Conservation (phyloP, 352 stramenopile species). For the Phytophthora cryptogea region DNA sequence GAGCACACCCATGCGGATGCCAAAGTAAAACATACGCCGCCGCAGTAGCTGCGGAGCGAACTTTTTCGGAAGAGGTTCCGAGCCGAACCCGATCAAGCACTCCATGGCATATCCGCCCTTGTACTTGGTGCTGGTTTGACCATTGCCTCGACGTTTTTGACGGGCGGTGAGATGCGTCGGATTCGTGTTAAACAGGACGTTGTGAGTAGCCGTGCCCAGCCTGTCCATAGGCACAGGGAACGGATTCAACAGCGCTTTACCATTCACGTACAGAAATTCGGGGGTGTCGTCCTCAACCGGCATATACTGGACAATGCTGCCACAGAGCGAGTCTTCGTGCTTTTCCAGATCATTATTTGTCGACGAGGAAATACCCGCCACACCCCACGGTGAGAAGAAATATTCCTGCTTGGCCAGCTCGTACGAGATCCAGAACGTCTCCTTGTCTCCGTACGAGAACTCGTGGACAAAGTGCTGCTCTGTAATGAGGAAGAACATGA, state of each 20-base stretch:
- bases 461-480: constrained; percentile 41
- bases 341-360: constrained; percentile 37
- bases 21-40: constrained; percentile 49
- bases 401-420: constrained; percentile 45
- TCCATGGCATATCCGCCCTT: constrained; percentile 37
- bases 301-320: constrained; percentile 48
- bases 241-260: constrained; percentile 52
- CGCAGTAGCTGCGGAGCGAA: constrained; percentile 43
- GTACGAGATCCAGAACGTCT: constrained; percentile 49
- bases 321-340: constrained; percentile 43
- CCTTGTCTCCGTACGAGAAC: constrained; percentile 49
- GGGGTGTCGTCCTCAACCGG: constrained; percentile 26
- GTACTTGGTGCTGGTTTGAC: constrained; percentile 23
- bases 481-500: constrained; percentile 60
- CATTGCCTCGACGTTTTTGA: constrained; percentile 31
- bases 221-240: constrained; percentile 35
- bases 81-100: constrained; percentile 54
- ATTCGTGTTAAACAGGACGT: constrained; percentile 51
- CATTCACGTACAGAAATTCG: constrained; percentile 58
- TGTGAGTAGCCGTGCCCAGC: constrained; percentile 20
- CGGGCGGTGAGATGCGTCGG: constrained; percentile 55
- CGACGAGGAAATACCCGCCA: constrained; percentile 28
- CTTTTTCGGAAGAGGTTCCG: constrained; percentile 34
- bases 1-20: constrained; percentile 32
- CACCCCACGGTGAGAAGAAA: constrained; percentile 50